Evolutionary conservation across 1,139 yeast species (phyloP).

Genomic region (Zygosaccharomyces pseudobailii): DNA sequence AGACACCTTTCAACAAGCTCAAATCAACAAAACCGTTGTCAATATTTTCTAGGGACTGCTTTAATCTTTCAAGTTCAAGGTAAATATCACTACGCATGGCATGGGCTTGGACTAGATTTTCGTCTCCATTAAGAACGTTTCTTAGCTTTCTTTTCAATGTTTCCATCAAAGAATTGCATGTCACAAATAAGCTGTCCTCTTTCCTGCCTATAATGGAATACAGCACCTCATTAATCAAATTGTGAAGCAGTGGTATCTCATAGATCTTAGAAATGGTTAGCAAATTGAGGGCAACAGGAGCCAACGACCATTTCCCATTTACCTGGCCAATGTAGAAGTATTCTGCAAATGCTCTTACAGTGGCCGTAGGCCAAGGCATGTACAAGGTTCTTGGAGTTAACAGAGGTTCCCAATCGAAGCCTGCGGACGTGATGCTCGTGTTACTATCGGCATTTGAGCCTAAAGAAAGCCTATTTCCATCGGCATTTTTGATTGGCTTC

Average conservation of each 20-base stretch:
- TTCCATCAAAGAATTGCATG: slow-evolving; percentile 28
- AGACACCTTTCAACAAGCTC: slow-evolving; percentile 46
- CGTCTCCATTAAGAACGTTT: slow-evolving; percentile 22
- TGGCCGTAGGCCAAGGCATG: slow-evolving; percentile 57
- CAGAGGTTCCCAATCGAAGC: slow-evolving; percentile 46
- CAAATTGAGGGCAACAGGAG: slow-evolving; percentile 63
- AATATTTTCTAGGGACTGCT: slow-evolving; percentile 37
- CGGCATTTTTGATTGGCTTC: slow-evolving; percentile 5
- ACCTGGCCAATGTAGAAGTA: slow-evolving; percentile 75
- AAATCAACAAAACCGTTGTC: slow-evolving; percentile 64
- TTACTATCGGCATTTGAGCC: slow-evolving; percentile 25
- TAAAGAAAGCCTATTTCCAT: slow-evolving; percentile 21
- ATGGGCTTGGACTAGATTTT: slow-evolving; percentile 37
- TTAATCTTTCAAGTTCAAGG: slow-evolving; percentile 21
- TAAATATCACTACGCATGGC: slow-evolving; percentile 28
- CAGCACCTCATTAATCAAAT: slow-evolving; percentile 60
- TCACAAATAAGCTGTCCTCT: slow-evolving; percentile 48
- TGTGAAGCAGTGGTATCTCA: slow-evolving; percentile 63
- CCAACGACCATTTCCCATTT: slow-evolving; percentile 64
- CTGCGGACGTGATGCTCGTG: slow-evolving; percentile 14
- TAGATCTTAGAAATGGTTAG: slow-evolving; percentile 58
- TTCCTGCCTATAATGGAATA: slow-evolving; percentile 65
- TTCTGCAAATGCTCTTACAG: slow-evolving; percentile 64
- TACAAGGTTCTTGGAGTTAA: slow-evolving; percentile 63
- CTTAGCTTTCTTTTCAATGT: slow-evolving; percentile 21